Evolutionary conservation across 2,329 filamentous ascomycete genomes (phyloP).

Genomic region (Hypoxylon sp.): DNA sequence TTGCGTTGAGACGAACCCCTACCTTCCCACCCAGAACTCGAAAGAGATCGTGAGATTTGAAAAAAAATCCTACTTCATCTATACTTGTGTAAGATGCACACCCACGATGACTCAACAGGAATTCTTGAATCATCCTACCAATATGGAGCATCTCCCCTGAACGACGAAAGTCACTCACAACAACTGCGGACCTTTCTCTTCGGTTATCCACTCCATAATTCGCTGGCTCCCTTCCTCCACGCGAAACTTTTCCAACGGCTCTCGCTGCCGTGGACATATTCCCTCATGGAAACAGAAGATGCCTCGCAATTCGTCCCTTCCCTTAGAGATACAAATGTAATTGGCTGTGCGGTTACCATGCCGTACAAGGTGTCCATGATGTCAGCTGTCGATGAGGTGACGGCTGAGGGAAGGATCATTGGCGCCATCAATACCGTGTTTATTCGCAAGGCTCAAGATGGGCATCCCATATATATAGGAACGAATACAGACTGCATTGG

Average conservation of each 20-base stretch:
- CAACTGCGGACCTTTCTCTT: slow-evolving; percentile 25
- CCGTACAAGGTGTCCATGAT: slow-evolving; percentile 86
- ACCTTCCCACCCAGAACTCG: neutral
- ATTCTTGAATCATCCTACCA: slow-evolving; percentile 29
- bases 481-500: slow-evolving; percentile 88
- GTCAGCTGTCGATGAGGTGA: slow-evolving; percentile 79
- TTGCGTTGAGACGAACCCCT: neutral
- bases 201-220: slow-evolving; percentile 30
- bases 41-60: neutral
- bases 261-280: slow-evolving; percentile 22
- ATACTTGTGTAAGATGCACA: slow-evolving; percentile 6
- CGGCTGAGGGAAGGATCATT: slow-evolving; percentile 78
- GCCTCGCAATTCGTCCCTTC: slow-evolving; percentile 16
- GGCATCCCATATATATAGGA: slow-evolving; percentile 72
- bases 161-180: slow-evolving; percentile 9
- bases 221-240: slow-evolving; percentile 22
- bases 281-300: slow-evolving; percentile 24
- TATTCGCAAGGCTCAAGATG: slow-evolving; percentile 65
- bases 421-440: slow-evolving; percentile 87
- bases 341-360: slow-evolving; percentile 77
- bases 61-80: neutral
- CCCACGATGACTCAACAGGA: neutral
- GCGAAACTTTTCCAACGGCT: slow-evolving; percentile 23
- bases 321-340: slow-evolving; percentile 49
- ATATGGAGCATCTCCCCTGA: slow-evolving; percentile 26